Conservation (phyloP, 805 yeast species). For the Saccharomyces kudriavzevii region DNA sequence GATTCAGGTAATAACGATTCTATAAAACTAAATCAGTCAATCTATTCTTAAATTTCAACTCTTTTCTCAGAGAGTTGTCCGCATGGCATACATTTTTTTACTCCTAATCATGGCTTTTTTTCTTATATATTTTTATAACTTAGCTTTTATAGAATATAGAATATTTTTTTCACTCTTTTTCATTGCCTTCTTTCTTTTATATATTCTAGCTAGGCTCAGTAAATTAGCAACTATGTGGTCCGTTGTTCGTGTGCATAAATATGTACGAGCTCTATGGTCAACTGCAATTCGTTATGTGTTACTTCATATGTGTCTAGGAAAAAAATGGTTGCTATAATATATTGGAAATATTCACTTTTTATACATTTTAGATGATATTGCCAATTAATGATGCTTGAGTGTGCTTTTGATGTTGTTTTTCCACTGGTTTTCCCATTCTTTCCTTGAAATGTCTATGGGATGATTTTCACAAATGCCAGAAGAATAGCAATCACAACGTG, state of each 20-base stretch:
- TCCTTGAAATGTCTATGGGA: background rate
- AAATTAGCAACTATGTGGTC: background rate
- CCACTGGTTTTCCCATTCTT: background rate
- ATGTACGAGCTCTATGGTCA: background rate
- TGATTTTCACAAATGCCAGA: background rate
- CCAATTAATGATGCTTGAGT: background rate
- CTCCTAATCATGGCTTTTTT: background rate
- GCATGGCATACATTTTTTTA: background rate
- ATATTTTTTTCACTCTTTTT: background rate
- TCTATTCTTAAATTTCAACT: constrained; percentile 16
- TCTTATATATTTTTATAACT: background rate
- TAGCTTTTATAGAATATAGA: background rate
- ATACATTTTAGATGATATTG: background rate
- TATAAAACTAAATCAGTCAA: constrained; percentile 25
- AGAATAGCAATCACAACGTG: background rate
- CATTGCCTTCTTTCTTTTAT: background rate
- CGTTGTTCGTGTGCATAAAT: background rate
- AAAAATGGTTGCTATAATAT: background rate
- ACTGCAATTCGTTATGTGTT: background rate
- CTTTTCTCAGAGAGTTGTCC: background rate
- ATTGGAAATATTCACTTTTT: background rate
- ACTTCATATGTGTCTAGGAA: background rate
- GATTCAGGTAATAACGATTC: constrained; percentile 15
- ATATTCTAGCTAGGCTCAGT: background rate
- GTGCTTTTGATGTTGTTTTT: background rate